A percentile compares a stretch with the other conserved stretches of the same genome.
phyloP scores from a whole-genome alignment of 2,329 filamentous ascomycete genomes.

The Hansfordia pulvinata region DNA sequence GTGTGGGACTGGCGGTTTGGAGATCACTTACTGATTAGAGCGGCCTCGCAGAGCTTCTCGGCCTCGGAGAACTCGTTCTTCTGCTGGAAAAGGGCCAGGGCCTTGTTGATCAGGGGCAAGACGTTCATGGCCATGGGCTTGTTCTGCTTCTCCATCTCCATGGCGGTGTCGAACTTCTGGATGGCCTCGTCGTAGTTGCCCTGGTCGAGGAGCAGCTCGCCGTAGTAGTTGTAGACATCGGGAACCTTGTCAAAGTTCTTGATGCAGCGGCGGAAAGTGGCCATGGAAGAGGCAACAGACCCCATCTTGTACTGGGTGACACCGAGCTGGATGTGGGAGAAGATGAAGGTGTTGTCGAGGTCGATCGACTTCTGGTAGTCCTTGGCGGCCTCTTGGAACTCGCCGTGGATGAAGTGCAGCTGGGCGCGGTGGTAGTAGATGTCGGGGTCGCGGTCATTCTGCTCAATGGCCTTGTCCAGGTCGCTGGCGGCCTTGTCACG shows the following conservation, averaged over 20 bases:
- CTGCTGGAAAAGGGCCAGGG: slow-evolving; percentile 92
- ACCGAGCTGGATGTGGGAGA: slow-evolving; percentile 97
- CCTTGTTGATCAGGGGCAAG: slow-evolving; percentile 95
- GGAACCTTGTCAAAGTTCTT: slow-evolving; percentile 97
- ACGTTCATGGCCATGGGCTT: slow-evolving; percentile 97
- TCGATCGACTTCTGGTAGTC: slow-evolving; percentile 99
- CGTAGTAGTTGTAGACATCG: slow-evolving; percentile 99
- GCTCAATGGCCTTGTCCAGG: slow-evolving; percentile 71
- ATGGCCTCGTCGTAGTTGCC: slow-evolving; percentile 91
- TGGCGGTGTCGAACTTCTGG: slow-evolving; percentile 96
- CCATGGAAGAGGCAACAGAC: slow-evolving; percentile 94
- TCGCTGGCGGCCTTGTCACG: slow-evolving; percentile 78
- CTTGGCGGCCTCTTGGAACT: slow-evolving; percentile 86
- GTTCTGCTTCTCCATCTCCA: slow-evolving; percentile 92
- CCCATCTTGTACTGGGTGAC: slow-evolving; percentile 99
- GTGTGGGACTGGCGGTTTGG: slow-evolving; percentile 6
- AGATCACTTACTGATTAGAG: slow-evolving; percentile 69
- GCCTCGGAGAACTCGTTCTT: slow-evolving; percentile 93
- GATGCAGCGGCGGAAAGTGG: slow-evolving; percentile 90
- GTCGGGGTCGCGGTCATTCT: slow-evolving; percentile 83
- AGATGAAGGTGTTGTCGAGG: slow-evolving; percentile 90
- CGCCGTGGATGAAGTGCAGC: slow-evolving; percentile 92
- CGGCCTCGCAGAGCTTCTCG: slow-evolving; percentile 93
- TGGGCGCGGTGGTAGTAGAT: slow-evolving; percentile 99
- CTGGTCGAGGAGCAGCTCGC: slow-evolving; percentile 91